phyloP scores from a whole-genome alignment of 23 red algal species.

The Gracilaria domingensis region DNA sequence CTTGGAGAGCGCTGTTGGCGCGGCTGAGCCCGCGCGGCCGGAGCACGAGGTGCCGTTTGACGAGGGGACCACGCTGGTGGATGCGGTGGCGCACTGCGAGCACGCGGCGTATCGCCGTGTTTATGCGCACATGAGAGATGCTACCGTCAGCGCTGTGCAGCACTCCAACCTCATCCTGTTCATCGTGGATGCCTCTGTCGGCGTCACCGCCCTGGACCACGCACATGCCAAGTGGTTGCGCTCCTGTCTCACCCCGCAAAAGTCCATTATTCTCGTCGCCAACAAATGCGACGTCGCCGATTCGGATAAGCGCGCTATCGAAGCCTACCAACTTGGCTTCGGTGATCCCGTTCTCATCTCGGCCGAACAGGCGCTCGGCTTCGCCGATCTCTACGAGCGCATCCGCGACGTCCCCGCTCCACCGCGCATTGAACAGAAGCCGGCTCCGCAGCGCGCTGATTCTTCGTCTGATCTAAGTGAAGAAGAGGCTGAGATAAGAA shows the following conservation, averaged over 20 bases:
- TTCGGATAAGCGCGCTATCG: conserved; percentile 48
- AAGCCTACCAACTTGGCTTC: conserved; percentile 87
- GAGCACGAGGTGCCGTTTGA: background rate
- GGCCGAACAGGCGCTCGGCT: conserved; percentile 81
- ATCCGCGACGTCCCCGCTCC: conserved; percentile 20
- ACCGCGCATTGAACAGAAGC: background rate
- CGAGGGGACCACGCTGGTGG: conserved; percentile 22
- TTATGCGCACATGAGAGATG: conserved; percentile 65
- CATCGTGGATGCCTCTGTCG: conserved; percentile 80
- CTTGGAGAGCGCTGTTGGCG: conserved; percentile 66
- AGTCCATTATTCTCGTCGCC: conserved; percentile 66
- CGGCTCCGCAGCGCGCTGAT: background rate
- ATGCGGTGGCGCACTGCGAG: conserved; percentile 38
- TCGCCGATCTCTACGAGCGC: conserved; percentile 84
- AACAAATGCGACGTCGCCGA: conserved; percentile 89
- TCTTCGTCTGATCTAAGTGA: background rate
- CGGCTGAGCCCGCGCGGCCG: background rate
- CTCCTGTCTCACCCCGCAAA: background rate
- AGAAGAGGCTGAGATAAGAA: background rate
- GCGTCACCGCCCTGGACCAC: conserved; percentile 72
- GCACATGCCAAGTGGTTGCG: conserved; percentile 85
- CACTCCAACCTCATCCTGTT: conserved; percentile 70
- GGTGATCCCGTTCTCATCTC: conserved; percentile 79
- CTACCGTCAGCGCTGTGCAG: conserved; percentile 59
- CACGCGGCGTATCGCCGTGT: conserved; percentile 53